These are phyloP conservation scores for Epichloe bromicola DNA, from an alignment of 2,329 filamentous ascomycete species.

Conservation along the genomic window DNA sequence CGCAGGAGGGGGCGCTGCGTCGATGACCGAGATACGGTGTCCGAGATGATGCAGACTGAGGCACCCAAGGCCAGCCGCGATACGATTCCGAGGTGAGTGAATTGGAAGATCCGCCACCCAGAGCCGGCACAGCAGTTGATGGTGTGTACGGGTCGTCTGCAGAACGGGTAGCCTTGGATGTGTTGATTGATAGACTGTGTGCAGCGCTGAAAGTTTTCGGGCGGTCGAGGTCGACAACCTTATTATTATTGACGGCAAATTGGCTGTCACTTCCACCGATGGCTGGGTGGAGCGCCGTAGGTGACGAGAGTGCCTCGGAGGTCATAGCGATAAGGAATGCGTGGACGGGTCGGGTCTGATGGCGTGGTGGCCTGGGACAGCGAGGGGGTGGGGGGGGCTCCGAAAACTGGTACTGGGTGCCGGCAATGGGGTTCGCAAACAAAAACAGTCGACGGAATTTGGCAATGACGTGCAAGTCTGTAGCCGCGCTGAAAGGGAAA, in stretches of 20 bases:
- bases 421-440: neutral
- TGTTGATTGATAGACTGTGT: conserved; percentile 11
- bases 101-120: conserved; percentile 13
- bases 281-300: conserved; percentile 37
- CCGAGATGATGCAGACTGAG: neutral
- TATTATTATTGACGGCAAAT: conserved; percentile 3
- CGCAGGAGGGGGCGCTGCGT: conserved; percentile 43
- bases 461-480: neutral
- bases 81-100: neutral
- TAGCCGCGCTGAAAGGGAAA: no score
- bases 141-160: conserved; percentile 9
- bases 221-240: conserved; percentile 8
- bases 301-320: conserved; percentile 27
- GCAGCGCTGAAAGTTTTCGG: conserved; percentile 9
- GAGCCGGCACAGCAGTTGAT: conserved; percentile 12
- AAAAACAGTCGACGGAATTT: neutral
- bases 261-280: conserved; percentile 23
- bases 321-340: conserved; percentile 12
- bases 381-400: neutral
- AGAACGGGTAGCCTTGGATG: conserved; percentile 10
- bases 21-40: conserved; percentile 20
- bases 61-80: conserved; percentile 2
- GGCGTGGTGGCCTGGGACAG: neutral
- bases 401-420: conserved; percentile 1
- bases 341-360: neutral